Percentiles rank a stretch among this genome's conserved stretches.
Conservation (phyloP, 169 alveolate genomes). For the Babesia sp. region DNA sequence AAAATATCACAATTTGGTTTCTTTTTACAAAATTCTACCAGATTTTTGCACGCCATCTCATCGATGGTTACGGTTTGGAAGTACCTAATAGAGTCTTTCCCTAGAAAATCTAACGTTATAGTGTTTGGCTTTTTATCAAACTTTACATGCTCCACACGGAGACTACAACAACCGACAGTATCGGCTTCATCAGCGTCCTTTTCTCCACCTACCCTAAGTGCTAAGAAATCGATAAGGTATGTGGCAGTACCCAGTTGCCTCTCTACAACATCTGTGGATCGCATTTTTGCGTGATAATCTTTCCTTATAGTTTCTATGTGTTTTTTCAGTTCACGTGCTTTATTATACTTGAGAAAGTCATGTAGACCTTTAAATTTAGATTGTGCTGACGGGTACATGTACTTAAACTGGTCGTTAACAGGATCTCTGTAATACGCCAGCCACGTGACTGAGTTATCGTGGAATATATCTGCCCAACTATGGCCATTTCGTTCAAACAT, state of each 20-base stretch:
- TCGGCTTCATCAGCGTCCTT: constrained; percentile 99
- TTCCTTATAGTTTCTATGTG: constrained; percentile 17
- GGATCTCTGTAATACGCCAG: constrained; percentile 93
- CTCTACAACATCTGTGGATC: constrained; percentile 86
- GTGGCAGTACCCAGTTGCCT: constrained; percentile 97
- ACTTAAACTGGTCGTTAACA: constrained; percentile 88
- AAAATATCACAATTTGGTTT: constrained; percentile 90
- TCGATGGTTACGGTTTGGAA: constrained; percentile 89
- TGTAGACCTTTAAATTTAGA: constrained; percentile 94
- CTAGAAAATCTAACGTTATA: constrained; percentile 90
- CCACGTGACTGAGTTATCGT: constrained; percentile 96
- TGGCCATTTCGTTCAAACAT: constrained; percentile 91
- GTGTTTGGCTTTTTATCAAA: constrained; percentile 71
- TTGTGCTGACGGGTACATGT: constrained; percentile 93
- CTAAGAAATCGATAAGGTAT: constrained; percentile 96
- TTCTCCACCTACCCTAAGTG: constrained; percentile 99
- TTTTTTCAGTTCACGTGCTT: constrained; percentile 91
- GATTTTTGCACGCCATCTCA: constrained; percentile 82
- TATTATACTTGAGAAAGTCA: constrained; percentile 95
- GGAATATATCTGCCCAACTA: constrained; percentile 94
- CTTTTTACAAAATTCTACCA: constrained; percentile 83
- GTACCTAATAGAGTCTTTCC: constrained; percentile 97
- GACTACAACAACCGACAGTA: constrained; percentile 99
- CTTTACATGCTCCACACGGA: constrained; percentile 95
- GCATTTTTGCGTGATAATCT: constrained; percentile 82